Evolutionary conservation across 225 moss, liverwort and hornwort species (phyloP).

Genomic region (Pseudoscleropodium purum): DNA sequence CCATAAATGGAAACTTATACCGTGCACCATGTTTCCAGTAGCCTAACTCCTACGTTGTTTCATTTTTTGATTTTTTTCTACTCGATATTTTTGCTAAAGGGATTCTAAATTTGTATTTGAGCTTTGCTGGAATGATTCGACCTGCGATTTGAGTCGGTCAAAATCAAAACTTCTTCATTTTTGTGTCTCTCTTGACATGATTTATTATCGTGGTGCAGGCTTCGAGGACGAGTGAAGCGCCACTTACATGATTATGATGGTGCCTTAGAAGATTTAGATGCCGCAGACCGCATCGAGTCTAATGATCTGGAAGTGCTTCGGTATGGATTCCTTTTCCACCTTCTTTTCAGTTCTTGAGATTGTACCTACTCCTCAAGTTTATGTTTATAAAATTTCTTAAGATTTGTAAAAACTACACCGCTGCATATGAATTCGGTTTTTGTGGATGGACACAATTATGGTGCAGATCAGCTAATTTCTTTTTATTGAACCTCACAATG

Average conservation of each 20-base stretch:
- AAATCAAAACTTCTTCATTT: not conserved
- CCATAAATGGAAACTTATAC: not conserved
- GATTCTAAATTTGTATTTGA: not conserved
- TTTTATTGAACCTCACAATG: not conserved
- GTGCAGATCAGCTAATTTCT: not conserved
- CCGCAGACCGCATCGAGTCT: slow-evolving; percentile 30
- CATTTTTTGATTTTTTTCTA: not conserved
- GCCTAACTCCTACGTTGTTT: not conserved
- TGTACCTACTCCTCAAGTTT: not conserved
- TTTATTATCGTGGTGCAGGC: slow-evolving; percentile 3
- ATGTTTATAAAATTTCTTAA: not conserved
- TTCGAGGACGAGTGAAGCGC: slow-evolving; percentile 50
- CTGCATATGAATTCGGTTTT: not conserved
- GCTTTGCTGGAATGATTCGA: not conserved
- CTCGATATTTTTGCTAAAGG: not conserved
- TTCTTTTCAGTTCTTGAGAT: not conserved
- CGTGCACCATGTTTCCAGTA: not conserved
- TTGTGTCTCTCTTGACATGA: not conserved
- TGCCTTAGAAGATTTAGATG: slow-evolving; percentile 33
- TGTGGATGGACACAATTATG: not conserved
- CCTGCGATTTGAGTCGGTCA: not conserved
- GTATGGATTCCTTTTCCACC: not conserved
- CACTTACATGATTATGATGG: slow-evolving; percentile 41
- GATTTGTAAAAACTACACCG: not conserved
- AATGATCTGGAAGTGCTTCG: slow-evolving; percentile 36